phyloP scores from a whole-genome alignment of 495 filamentous ascomycete genomes.

The Massariosphaeria phaeospora region DNA sequence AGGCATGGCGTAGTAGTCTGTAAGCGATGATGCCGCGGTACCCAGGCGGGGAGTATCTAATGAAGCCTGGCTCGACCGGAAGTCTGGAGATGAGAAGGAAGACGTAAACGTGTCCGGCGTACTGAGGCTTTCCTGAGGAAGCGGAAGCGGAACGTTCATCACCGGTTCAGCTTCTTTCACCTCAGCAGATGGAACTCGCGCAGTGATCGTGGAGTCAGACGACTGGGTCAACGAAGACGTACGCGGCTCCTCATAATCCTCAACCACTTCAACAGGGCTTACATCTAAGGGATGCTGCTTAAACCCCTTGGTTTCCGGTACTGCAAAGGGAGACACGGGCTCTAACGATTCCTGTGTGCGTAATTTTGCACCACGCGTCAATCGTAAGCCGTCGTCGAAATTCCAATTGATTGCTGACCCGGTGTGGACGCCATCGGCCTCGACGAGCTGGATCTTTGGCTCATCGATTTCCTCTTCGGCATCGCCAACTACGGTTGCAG shows the following conservation, averaged over 20 bases:
- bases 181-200: slow-evolving; percentile 40
- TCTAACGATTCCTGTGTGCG: slow-evolving; percentile 29
- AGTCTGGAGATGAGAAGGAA: slow-evolving; percentile 49
- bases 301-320: slow-evolving; percentile 7
- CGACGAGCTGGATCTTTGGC: slow-evolving; percentile 46
- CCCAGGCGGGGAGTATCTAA: slow-evolving; percentile 66
- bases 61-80: slow-evolving; percentile 37
- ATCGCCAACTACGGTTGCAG: not conserved
- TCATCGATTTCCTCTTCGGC: slow-evolving; percentile 41
- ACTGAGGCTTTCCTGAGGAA: slow-evolving; percentile 33
- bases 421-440: slow-evolving; percentile 35
- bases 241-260: slow-evolving; percentile 44
- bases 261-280: slow-evolving; percentile 44
- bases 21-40: slow-evolving; percentile 65
- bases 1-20: slow-evolving; percentile 60
- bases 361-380: slow-evolving; percentile 37
- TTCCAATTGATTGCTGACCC: slow-evolving; percentile 41
- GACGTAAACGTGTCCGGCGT: slow-evolving; percentile 40
- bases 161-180: slow-evolving; percentile 41
- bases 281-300: slow-evolving; percentile 11
- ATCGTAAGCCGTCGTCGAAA: slow-evolving; percentile 33
- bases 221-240: slow-evolving; percentile 45
- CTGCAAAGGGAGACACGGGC: slow-evolving; percentile 14
- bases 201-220: slow-evolving; percentile 55
- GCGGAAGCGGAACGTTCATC: slow-evolving; percentile 34